phyloP scores from a whole-genome alignment of 768 basidiomycete genomes.

The Phaeotremella skinneri region DNA sequence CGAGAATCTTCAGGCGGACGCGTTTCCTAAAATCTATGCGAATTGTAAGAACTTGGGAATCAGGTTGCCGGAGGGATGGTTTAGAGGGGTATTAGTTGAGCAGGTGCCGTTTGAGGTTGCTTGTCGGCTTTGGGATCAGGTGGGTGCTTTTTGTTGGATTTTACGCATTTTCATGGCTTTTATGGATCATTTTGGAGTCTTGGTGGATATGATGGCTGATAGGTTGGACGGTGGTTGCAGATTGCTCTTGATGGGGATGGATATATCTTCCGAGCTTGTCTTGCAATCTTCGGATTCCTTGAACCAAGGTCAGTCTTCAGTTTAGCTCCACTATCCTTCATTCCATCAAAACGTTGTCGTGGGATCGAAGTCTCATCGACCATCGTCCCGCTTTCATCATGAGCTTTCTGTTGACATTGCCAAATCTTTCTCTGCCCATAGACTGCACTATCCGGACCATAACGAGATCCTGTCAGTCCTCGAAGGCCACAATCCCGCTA shows the following conservation, averaged over 20 bases:
- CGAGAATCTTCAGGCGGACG: constrained; percentile 49
- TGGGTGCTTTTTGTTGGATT: neutral
- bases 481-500: constrained; percentile 46
- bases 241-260: constrained; percentile 50
- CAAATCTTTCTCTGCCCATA: too few species aligned
- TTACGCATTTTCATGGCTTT: neutral
- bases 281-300: constrained; percentile 49
- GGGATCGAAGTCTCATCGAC: too few species aligned
- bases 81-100: constrained; percentile 46
- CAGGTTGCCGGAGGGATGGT: constrained; percentile 46
- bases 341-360: too few species aligned
- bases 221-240: constrained; percentile 9
- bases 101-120: constrained; percentile 48
- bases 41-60: constrained; percentile 50
- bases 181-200: neutral
- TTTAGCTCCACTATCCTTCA: neutral
- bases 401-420: neutral
- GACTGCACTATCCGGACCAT: constrained; percentile 48
- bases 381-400: too few species aligned
- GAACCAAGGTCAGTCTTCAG: constrained; percentile 42
- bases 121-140: constrained; percentile 49
- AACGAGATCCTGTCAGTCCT: constrained; percentile 46
- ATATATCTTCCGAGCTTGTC: constrained; percentile 46
- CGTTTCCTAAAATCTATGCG: constrained; percentile 49
- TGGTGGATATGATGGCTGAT: neutral